Evolutionary conservation across 2,329 filamentous ascomycete species (phyloP).

Genomic region (Nigrograna mackinnonii): DNA sequence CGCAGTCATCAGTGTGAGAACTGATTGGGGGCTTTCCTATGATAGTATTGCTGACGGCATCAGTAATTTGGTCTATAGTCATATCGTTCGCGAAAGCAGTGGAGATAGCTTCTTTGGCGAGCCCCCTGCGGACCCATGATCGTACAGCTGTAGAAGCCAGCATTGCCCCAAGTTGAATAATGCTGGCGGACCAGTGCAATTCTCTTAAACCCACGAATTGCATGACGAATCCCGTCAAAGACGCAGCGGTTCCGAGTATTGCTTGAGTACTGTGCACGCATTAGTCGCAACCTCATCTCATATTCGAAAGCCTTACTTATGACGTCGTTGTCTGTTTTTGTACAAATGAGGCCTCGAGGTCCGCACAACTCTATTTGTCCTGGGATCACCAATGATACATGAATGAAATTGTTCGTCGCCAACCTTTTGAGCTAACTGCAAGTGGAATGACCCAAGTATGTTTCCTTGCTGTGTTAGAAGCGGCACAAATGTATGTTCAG

Average conservation of each 20-base stretch:
- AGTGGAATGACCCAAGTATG: background rate
- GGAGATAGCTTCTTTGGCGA: background rate
- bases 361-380: background rate
- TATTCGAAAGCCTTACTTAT: background rate
- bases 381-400: constrained; percentile 1
- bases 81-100: background rate
- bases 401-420: constrained; percentile 4
- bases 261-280: too few relatives aligned
- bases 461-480: background rate
- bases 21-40: background rate
- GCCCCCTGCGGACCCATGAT: constrained; percentile 8
- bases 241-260: too few relatives aligned
- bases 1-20: background rate
- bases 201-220: constrained; percentile 15
- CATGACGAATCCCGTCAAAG: constrained; percentile 2
- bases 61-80: background rate
- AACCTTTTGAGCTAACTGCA: constrained; percentile 1
- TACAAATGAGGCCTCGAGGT: constrained; percentile 1
- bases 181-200: constrained; percentile 9
- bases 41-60: background rate
- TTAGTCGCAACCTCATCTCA: too few relatives aligned
- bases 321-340: background rate
- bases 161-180: constrained; percentile 10
- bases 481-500: constrained; percentile 2
- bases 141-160: constrained; percentile 4